Conservation (phyloP, 139 green algal species). For the Chlamydomonas eustigma region DNA sequence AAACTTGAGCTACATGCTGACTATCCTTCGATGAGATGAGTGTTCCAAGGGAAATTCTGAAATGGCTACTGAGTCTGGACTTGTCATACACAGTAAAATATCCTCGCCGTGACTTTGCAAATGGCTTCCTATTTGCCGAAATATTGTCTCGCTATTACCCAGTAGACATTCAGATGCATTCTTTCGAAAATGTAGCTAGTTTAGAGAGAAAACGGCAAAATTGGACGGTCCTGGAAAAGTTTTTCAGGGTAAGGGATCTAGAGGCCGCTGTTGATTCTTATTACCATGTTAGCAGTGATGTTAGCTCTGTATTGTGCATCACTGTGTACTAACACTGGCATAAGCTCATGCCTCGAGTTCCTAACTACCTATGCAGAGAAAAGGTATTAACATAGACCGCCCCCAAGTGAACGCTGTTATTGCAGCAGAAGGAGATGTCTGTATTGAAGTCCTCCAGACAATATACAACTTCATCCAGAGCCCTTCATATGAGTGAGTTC, state of each 20-base stretch:
- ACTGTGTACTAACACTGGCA: background rate
- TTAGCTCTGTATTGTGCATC: too few relatives aligned
- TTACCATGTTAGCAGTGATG: background rate
- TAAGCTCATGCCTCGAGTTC: background rate
- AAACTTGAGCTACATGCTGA: too few relatives aligned
- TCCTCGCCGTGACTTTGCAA: conserved; percentile 29
- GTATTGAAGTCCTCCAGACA: conserved; percentile 43
- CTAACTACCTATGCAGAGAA: conserved; percentile 29
- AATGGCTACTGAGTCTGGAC: conserved; percentile 13
- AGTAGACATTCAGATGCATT: conserved; percentile 63
- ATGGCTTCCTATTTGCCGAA: conserved; percentile 68
- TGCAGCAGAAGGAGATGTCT: conserved; percentile 42
- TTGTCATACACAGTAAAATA: conserved; percentile 17
- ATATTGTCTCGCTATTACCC: conserved; percentile 67
- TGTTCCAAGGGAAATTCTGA: conserved; percentile 2
- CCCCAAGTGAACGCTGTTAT: conserved; percentile 47
- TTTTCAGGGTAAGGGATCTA: conserved; percentile 52
- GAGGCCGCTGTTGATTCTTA: background rate
- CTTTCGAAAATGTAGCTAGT: conserved; percentile 64
- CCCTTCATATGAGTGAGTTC: conserved; percentile 24
- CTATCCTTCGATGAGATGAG: too few relatives aligned
- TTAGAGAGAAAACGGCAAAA: conserved; percentile 61
- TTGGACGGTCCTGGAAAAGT: conserved; percentile 60
- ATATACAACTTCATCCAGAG: conserved; percentile 55
- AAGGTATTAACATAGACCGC: conserved; percentile 44